A percentile compares a stretch with the other conserved stretches of the same genome.
Conservation (phyloP, 371 early-diverging fungal species). For the Apophysomyces elegans region DNA sequence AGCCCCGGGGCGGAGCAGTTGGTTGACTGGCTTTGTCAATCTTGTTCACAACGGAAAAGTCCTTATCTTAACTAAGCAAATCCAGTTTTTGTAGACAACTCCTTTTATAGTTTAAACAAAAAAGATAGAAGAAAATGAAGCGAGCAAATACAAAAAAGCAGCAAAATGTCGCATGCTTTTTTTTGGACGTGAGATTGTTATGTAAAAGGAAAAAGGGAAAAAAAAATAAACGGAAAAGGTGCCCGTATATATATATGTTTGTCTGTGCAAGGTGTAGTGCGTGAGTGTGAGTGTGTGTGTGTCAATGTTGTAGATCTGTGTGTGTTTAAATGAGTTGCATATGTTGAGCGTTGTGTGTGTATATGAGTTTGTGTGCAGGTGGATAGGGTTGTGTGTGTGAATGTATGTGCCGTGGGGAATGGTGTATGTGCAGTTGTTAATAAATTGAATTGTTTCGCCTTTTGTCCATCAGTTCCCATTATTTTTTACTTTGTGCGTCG, state of each 20-base stretch:
- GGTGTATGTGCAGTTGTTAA: slow-evolving; percentile 11
- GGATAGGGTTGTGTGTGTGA: slow-evolving; percentile 7
- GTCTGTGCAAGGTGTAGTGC: not conserved
- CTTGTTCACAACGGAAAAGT: not conserved
- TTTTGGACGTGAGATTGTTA: not conserved
- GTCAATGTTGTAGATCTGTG: slow-evolving; percentile 5
- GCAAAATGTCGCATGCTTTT: not conserved
- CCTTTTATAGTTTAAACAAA: slow-evolving; percentile 6
- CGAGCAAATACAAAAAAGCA: slow-evolving; percentile 4
- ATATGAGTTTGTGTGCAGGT: slow-evolving; percentile 14
- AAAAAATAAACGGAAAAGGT: not conserved
- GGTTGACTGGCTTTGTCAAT: not conserved
- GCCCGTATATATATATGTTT: slow-evolving; percentile 8
- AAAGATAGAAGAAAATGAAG: not conserved
- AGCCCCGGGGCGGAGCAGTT: too few relatives aligned
- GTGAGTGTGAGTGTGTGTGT: not conserved
- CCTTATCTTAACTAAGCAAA: not conserved
- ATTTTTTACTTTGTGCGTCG: slow-evolving; percentile 4
- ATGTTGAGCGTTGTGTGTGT: slow-evolving; percentile 11
- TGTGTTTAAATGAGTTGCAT: slow-evolving; percentile 2
- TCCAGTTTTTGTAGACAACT: not conserved
- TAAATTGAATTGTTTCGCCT: slow-evolving; percentile 15
- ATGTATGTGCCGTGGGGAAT: slow-evolving; percentile 9
- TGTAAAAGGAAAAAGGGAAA: not conserved
- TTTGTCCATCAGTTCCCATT: slow-evolving; percentile 6